Base-by-base conservation (phyloP, 1,284 basidiomycete genomes). In the Phellopilus nigrolimitatus region DNA sequence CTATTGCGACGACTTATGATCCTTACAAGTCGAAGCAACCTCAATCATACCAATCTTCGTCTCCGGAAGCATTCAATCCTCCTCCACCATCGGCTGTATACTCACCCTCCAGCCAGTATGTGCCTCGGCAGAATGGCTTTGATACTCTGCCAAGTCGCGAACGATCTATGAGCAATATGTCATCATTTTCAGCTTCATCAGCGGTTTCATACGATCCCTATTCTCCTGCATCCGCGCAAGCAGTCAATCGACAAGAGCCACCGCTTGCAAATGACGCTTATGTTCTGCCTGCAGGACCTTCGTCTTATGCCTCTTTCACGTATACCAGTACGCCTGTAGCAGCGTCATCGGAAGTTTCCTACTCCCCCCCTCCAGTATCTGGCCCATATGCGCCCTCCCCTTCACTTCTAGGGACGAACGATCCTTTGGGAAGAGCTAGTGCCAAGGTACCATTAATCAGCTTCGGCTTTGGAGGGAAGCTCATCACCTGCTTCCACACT, bases 381-480 rank as follows among this genome's bases (percentile, higher is more conserved):
- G 69, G 75, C 2, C 75, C 79, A 24, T 88, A 87, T 62, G 81
- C 84, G 1, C 84, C 84, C 9, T 88, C 86, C 0, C 85, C 88
- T 0, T 85, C 86, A 0, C 71, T 92, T 28, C 62, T 89, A 40
- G 90, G 88, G 4, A 77, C 83, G 24, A 92, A 94, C 61, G 91
- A 95, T 65, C 87, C 88, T 6, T 72, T 94, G 0, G 82, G 86
- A 34, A 77, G 93, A 51, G 82, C 84, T 25, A 75, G 83, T 4
- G 75, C 79, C 46, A 78, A 83, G 38, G 80, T 86, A 1, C 94
- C 93, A 0, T 73, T 95, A 15, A 74, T 94, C 49, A 85, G 80
- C 55, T 95, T 97, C 61, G 94, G 94, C 0, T 93, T 94, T 62
- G 91, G 91, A 24, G 94, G 93, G 10, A 86, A 85, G 61, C 62